phyloP scores from a whole-genome alignment of 345 rosid species.

The Aquilaria malaccensis region DNA sequence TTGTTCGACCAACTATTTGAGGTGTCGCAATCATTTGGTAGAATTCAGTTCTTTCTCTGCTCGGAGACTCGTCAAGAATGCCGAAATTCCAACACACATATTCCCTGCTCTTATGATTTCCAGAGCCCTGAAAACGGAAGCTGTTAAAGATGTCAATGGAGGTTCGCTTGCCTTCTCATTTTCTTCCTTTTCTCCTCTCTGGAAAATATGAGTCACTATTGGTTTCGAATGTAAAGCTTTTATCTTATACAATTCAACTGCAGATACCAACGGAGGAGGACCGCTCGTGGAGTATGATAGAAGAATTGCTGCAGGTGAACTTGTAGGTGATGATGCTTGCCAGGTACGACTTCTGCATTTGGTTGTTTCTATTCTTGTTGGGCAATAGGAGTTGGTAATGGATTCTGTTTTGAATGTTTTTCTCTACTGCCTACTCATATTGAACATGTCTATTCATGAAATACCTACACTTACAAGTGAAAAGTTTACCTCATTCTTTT shows the following conservation, averaged over 20 bases:
- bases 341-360: conserved; percentile 40
- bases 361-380: neutral
- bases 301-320: conserved; percentile 72
- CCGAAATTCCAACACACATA: conserved; percentile 15
- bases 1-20: conserved; percentile 20
- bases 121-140: conserved; percentile 44
- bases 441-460: no score
- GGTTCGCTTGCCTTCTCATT: conserved; percentile 22
- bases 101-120: conserved; percentile 18
- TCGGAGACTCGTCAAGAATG: conserved; percentile 12
- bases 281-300: conserved; percentile 88
- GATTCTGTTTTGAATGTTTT: neutral
- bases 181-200: neutral
- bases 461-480: neutral
- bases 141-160: conserved; percentile 24
- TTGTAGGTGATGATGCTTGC: conserved; percentile 77
- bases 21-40: conserved; percentile 20
- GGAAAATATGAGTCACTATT: neutral
- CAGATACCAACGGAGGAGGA: conserved; percentile 57
- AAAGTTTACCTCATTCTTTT: no score
- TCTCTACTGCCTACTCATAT: neutral
- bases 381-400: neutral
- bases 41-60: conserved; percentile 13
- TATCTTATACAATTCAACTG: conserved; percentile 14
- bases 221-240: neutral